phyloP scores from a whole-genome alignment of 2,329 filamentous ascomycete species.

The Botrytis fabae region DNA sequence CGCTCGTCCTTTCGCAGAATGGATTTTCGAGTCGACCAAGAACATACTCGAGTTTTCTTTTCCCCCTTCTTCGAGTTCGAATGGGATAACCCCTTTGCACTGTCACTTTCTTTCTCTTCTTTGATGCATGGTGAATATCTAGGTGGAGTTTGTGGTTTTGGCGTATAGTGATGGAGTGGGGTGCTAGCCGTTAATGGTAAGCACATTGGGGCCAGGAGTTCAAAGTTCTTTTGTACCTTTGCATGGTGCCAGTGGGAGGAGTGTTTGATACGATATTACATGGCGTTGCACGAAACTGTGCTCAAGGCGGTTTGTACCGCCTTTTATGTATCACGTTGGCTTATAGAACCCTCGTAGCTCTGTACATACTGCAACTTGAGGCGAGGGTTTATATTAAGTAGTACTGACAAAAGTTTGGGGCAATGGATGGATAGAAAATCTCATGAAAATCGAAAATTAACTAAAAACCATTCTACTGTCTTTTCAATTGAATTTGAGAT shows the following conservation, averaged over 20 bases:
- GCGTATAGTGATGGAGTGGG: conserved; percentile 1
- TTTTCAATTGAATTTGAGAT: not conserved
- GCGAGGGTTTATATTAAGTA: not conserved
- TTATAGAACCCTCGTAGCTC: not conserved
- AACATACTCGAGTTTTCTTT: conserved; percentile 18
- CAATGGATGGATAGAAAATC: not conserved
- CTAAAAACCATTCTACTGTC: fast-evolving
- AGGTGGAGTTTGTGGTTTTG: conserved; percentile 12
- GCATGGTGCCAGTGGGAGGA: conserved; percentile 9
- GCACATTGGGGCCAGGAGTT: conserved; percentile 14
- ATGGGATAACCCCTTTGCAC: conserved; percentile 4
- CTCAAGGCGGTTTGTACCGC: not conserved
- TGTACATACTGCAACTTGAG: not conserved
- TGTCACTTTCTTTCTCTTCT: not conserved
- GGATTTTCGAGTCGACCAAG: conserved; percentile 17
- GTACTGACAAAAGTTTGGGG: not conserved
- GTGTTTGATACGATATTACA: not conserved
- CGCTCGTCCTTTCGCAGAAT: conserved; percentile 16
- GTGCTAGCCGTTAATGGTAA: conserved; percentile 19
- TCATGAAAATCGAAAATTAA: not conserved
- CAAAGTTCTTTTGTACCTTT: not conserved
- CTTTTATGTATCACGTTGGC: not conserved
- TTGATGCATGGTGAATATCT: conserved; percentile 21
- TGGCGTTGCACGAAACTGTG: not conserved
- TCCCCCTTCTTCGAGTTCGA: conserved; percentile 14